Evolutionary conservation across 2,329 filamentous ascomycete genomes (phyloP).

Genomic region (Colletotrichum sojae): DNA sequence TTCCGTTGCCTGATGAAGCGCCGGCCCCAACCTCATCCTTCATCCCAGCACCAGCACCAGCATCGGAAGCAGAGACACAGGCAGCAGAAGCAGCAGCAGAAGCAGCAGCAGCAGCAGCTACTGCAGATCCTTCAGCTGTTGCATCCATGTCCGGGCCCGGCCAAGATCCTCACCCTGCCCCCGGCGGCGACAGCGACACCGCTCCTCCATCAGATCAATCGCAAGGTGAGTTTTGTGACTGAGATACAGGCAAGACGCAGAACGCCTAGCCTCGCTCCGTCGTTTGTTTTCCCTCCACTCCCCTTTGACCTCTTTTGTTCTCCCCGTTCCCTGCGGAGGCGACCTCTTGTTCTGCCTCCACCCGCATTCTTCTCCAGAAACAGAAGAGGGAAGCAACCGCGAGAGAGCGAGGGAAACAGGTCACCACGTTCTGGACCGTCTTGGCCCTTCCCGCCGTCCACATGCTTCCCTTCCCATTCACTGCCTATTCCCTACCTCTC

Average conservation of each 20-base stretch:
- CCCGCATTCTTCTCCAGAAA: slow-evolving; percentile 14
- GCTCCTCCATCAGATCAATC: slow-evolving; percentile 24
- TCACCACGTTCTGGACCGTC: slow-evolving; percentile 31
- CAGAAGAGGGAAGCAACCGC: neutral
- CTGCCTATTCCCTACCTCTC: neutral
- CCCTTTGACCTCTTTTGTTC: slow-evolving; percentile 7
- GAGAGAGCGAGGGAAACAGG: neutral
- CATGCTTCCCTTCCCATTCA: slow-evolving; percentile 1
- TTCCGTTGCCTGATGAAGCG: slow-evolving; percentile 18
- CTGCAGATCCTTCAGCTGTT: slow-evolving; percentile 20
- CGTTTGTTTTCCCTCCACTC: slow-evolving; percentile 9
- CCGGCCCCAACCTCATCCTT: neutral
- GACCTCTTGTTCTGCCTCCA: slow-evolving; percentile 21
- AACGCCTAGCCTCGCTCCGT: slow-evolving; percentile 26
- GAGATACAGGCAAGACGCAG: slow-evolving; percentile 1
- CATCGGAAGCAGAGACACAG: neutral
- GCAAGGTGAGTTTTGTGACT: slow-evolving; percentile 31
- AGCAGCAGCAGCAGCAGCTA: neutral
- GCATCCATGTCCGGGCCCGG: slow-evolving; percentile 14
- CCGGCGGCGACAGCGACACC: slow-evolving; percentile 24
- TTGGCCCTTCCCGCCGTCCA: slow-evolving; percentile 19
- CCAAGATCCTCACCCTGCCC: slow-evolving; percentile 21
- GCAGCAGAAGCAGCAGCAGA: slow-evolving; percentile 5
- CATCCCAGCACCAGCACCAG: neutral
- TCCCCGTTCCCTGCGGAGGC: neutral